Base-by-base conservation (phyloP, 108 stramenopile species). In the Aurantiochytrium sp. region DNA sequence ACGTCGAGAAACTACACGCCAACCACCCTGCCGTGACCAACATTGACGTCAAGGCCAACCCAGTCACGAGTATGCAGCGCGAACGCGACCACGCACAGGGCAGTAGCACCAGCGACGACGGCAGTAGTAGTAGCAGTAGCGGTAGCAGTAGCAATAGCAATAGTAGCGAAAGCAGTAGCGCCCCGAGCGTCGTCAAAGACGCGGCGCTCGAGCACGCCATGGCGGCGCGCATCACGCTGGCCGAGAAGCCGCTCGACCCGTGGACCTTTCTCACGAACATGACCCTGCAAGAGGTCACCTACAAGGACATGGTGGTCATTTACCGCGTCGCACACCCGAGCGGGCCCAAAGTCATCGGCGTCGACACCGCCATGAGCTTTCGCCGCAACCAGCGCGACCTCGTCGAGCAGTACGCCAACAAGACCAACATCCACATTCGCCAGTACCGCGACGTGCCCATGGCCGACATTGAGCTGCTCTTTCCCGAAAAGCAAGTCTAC, bases 401-500 rank as follows among this genome's bases (percentile, higher is more conserved):
- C 30, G n/a, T 41, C 39, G 19, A 41, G 12, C 73, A 48, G 39
- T 48, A 81, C 3, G 42, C 73, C 15, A 81, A 81, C 73, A 12
- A 42, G 12, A 41, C 42, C 3, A 81, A 81, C 73, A 81, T 81
- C 17, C 45, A 48, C 30, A 48, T 81, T 30, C 39, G 45, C 19
- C 73, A 81, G 19, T 81, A 48, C 24, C 73, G 45, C 24, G 73
- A 81, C 45, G 73, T 81, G n/a, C 73, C 73, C 73, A 81, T 81
- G 73, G 21, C 73, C 10, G 73, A 81, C 24, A 81, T 81, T 3
- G 73, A 81, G 73, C 73, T 81, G 1, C 73, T 81, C 73, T 48
- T 81, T 24, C 73, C 73, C 6, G 73, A 81, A 48, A 81, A 81
- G 45, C 73, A 81, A 48, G 73, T 81, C n/a, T 81, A 81, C 73